phyloP scores from a whole-genome alignment of 2,329 filamentous ascomycete species.

The Scopulariopsis brevicaulis region DNA sequence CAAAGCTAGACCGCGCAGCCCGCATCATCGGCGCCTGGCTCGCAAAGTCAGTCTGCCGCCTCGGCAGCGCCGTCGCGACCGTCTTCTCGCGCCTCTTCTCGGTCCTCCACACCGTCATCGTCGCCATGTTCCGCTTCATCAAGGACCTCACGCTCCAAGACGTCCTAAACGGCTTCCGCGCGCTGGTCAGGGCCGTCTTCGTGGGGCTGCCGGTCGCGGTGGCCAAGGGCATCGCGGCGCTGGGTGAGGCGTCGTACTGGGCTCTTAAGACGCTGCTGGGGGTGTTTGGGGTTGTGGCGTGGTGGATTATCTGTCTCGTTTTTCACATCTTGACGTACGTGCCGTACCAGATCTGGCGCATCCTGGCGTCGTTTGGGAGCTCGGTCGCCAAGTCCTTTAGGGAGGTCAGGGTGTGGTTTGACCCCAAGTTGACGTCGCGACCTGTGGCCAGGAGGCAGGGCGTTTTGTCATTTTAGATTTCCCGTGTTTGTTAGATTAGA shows the following conservation, averaged over 20 bases:
- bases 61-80: slow-evolving; percentile 13
- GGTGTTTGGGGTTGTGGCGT: slow-evolving; percentile 14
- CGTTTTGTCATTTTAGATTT: no score
- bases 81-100: slow-evolving; percentile 16
- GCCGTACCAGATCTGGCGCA: slow-evolving; percentile 19
- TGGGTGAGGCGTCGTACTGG: slow-evolving; percentile 14
- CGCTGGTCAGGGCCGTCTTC: slow-evolving; percentile 19
- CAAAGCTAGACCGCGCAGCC: slow-evolving; percentile 12
- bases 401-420: slow-evolving; percentile 22
- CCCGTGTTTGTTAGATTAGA: no score
- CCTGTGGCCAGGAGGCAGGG: no score
- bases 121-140: slow-evolving; percentile 22
- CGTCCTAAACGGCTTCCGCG: slow-evolving; percentile 21
- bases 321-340: slow-evolving; percentile 20
- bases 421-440: slow-evolving; percentile 19
- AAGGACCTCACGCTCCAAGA: slow-evolving; percentile 23
- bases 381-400: slow-evolving; percentile 18
- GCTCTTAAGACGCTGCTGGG: slow-evolving; percentile 20
- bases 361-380: slow-evolving; percentile 16
- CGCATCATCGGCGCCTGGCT: slow-evolving; percentile 14
- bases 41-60: slow-evolving; percentile 13
- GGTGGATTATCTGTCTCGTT: slow-evolving; percentile 13
- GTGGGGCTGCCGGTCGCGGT: slow-evolving; percentile 16
- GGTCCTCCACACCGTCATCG: slow-evolving; percentile 21
- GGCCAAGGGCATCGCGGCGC: slow-evolving; percentile 11